A percentile compares a stretch with the other conserved stretches of the same genome.
phyloP scores from a whole-genome alignment of 352 stramenopile genomes.

The Globisporangium cederbergense region DNA sequence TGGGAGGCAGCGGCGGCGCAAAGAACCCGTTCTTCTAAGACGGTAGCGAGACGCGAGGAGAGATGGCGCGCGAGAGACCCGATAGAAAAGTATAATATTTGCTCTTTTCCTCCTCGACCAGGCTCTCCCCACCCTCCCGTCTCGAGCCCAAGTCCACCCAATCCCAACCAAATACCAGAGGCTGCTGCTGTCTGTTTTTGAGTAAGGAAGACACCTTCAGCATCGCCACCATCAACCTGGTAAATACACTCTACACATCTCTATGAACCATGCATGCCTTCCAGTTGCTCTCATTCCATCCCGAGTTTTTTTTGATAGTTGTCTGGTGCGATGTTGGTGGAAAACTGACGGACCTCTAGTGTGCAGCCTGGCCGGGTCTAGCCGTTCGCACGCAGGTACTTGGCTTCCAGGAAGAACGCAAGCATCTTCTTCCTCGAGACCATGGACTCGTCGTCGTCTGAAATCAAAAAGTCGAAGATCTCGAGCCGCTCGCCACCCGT shows the following conservation, averaged over 20 bases:
- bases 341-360: neutral
- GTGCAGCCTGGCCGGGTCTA: neutral
- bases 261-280: slow-evolving; percentile 8
- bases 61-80: neutral
- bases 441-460: slow-evolving; percentile 30
- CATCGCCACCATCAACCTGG: neutral
- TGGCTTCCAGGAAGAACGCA: slow-evolving; percentile 25
- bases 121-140: neutral
- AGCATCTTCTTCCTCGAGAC: slow-evolving; percentile 26
- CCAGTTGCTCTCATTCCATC: neutral
- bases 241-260: slow-evolving; percentile 13
- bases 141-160: neutral
- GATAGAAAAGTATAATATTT: slow-evolving; percentile 16
- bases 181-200: neutral
- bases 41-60: neutral
- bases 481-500: slow-evolving; percentile 53
- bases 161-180: neutral
- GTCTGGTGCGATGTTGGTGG: neutral
- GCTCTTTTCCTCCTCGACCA: neutral
- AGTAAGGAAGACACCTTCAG: neutral
- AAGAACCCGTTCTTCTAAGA: slow-evolving; percentile 51
- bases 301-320: neutral
- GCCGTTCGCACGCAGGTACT: slow-evolving; percentile 20
- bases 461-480: slow-evolving; percentile 47
- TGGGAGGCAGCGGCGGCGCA: slow-evolving; percentile 32